phyloP scores from a whole-genome alignment of 2,329 filamentous ascomycete genomes.

The Aspergillus ruber region DNA sequence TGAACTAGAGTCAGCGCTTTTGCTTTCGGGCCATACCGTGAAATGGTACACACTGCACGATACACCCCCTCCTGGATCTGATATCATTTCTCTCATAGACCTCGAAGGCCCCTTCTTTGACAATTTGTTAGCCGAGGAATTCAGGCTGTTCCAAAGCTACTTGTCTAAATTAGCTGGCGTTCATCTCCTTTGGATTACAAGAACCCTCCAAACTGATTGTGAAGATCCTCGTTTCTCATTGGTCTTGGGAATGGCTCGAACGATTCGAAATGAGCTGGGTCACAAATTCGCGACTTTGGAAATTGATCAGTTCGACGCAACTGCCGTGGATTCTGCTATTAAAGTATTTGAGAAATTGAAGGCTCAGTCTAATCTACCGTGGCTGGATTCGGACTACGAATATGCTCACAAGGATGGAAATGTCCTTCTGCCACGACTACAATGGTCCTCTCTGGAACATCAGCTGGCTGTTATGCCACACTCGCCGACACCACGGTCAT shows the following conservation, averaged over 20 bases:
- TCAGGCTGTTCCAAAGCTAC: not conserved
- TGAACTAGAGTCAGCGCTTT: not conserved
- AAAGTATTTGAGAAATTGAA: conserved; percentile 5
- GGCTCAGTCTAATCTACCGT: not conserved
- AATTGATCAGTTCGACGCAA: not conserved
- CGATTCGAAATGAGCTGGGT: conserved; percentile 5
- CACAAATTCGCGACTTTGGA: conserved; percentile 9
- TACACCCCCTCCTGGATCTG: not conserved
- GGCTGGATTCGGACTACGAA: not conserved
- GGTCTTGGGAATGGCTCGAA: conserved; percentile 7
- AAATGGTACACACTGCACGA: conserved; percentile 3
- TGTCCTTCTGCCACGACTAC: conserved; percentile 1
- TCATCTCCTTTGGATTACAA: conserved; percentile 8
- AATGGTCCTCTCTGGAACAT: not conserved
- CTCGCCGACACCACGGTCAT: not conserved
- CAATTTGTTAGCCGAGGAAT: not conserved
- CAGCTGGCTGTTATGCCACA: too few species aligned
- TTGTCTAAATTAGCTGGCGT: not conserved
- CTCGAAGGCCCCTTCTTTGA: conserved; percentile 1
- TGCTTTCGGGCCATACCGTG: not conserved
- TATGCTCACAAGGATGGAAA: not conserved
- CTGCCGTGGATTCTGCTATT: not conserved
- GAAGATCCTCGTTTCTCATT: conserved; percentile 7
- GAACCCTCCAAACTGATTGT: conserved; percentile 2
- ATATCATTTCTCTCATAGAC: conserved; percentile 2